phyloP scores from a whole-genome alignment of 768 basidiomycete species.

The Leccinellum albellum region DNA sequence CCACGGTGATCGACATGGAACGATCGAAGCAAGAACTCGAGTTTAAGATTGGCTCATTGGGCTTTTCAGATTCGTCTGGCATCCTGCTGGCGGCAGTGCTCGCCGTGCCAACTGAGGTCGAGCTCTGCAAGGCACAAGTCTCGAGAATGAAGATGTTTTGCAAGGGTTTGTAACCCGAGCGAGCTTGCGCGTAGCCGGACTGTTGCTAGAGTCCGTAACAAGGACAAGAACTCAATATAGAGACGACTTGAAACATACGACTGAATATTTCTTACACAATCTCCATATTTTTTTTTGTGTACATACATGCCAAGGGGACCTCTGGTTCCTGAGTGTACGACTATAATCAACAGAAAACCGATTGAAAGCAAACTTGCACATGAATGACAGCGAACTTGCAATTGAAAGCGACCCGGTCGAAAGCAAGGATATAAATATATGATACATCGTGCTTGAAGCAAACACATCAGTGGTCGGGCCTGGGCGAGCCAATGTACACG shows the following conservation, averaged over 20 bases:
- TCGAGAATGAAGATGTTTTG: constrained; percentile 69
- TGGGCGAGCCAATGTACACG: constrained; percentile 42
- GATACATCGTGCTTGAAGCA: background rate
- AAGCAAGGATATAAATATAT: background rate
- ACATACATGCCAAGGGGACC: background rate
- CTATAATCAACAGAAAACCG: background rate
- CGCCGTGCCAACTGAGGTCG: constrained; percentile 54
- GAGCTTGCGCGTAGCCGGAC: background rate
- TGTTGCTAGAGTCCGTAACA: background rate
- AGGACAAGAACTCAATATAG: background rate
- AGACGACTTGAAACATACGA: background rate
- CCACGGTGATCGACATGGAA: constrained; percentile 48
- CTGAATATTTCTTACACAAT: background rate
- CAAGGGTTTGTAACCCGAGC: constrained; percentile 44
- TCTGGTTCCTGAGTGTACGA: background rate
- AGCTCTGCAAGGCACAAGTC: constrained; percentile 71
- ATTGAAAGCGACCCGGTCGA: no score
- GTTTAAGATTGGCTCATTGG: constrained; percentile 88
- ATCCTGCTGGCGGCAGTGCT: constrained; percentile 45
- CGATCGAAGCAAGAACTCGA: constrained; percentile 73
- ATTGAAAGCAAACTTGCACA: background rate
- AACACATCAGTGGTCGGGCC: constrained; percentile 1
- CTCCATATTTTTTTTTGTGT: background rate
- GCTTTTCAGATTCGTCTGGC: constrained; percentile 78
- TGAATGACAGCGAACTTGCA: background rate